Percentiles rank a stretch among this genome's conserved stretches.
Conservation (phyloP, 306 rosid species). For the Adenanthera pavonina region DNA sequence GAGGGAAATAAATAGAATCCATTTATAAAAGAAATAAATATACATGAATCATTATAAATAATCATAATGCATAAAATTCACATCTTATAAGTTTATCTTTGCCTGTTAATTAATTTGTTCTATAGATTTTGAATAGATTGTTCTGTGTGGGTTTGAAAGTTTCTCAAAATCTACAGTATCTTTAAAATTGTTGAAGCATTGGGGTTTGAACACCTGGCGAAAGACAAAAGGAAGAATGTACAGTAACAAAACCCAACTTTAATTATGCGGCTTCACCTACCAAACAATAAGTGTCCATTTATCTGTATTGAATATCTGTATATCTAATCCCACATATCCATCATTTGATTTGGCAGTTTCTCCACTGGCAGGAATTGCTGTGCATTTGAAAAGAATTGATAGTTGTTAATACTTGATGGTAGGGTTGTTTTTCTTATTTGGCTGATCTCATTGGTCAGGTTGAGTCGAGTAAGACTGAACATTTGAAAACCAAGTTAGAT, state of each 20-base stretch:
- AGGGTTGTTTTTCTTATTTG: too few relatives aligned
- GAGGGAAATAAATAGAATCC: background rate
- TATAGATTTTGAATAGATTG: too few relatives aligned
- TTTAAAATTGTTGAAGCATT: slow-evolving; percentile 24
- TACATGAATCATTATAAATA: background rate
- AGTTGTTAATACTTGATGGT: too few relatives aligned
- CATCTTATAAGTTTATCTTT: too few relatives aligned
- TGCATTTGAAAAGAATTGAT: background rate
- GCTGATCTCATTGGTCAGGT: too few relatives aligned
- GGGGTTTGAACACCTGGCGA: slow-evolving; percentile 46
- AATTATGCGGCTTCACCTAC: slow-evolving; percentile 45
- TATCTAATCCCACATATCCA: slow-evolving; percentile 15
- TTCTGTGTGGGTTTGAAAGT: background rate
- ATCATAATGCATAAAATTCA: background rate
- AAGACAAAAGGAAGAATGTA: slow-evolving; percentile 21
- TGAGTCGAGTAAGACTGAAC: too few relatives aligned
- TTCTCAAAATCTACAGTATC: slow-evolving; percentile 6
- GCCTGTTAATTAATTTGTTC: background rate
- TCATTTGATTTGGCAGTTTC: slow-evolving; percentile 29
- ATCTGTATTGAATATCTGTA: background rate
- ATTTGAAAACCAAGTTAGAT: too few relatives aligned
- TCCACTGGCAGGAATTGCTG: background rate
- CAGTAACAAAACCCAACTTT: slow-evolving; percentile 32
- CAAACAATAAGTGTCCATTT: slow-evolving; percentile 23
- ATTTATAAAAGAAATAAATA: background rate